Base-by-base conservation (phyloP, 148 eudicot species). In the Heliamphora exappendiculata region DNA sequence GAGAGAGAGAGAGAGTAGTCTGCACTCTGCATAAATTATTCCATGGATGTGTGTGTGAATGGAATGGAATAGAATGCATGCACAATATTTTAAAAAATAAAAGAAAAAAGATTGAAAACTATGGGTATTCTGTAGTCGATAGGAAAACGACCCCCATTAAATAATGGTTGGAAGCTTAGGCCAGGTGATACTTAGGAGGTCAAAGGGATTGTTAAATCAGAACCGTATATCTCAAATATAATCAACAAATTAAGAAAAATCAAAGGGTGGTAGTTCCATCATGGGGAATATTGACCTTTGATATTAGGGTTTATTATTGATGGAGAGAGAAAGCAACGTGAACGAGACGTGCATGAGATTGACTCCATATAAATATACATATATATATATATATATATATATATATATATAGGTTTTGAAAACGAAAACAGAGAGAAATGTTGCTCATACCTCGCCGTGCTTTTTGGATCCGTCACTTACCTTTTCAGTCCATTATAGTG, bases 311-410 rank as follows among this genome's bases (percentile, higher is more conserved):
- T 77, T 77, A 60, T 78, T 75, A 19, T 69, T 7, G 29, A 12
- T 39, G 55, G 33, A 76, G 72, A 65, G 57, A 24, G 70, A 78
- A 74, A 72, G 49, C 59, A 77, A 78, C 76, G 81, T 82, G 84
- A 81, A 74, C 76, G 67, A 47, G 84, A 85, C 85, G 85, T 82
- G 88, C 87, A 84, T 84, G 87, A 70, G 79, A 78, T 60, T 77
- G 71, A 20, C 22, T 47, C 26, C 34, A 68, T 50, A n/a, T 54
- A 13, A 14, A 31, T 16, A 53, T 29, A 16, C 24, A 50, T 31
- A 19, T 50, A 50, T 26, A 14, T 17, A 6, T 29, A 60, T 28
- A 29, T 12, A n/a, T 20, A 41, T 72, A 72, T 66, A 13, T 49
- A 34, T 19, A 76, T 76, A 5, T 33, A 72, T 49, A 47, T 77